Conservation (phyloP, 2,329 filamentous ascomycete genomes). For the Trichothecium roseum region DNA sequence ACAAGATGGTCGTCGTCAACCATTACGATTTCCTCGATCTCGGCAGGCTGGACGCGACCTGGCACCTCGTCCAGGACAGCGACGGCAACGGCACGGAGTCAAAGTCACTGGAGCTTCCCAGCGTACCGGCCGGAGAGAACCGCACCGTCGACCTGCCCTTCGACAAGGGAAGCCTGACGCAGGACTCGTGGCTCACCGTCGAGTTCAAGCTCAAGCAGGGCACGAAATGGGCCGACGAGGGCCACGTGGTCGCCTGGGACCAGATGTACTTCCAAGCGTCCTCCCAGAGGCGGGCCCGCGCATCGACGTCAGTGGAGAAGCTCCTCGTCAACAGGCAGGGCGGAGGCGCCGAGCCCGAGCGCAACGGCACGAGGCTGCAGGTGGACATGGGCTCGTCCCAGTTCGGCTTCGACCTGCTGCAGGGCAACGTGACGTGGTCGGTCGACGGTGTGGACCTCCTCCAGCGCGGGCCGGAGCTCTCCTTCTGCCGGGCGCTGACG, state of each 20-base stretch:
- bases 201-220: slow-evolving; percentile 6
- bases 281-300: background rate
- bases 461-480: slow-evolving; percentile 8
- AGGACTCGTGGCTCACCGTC: slow-evolving; percentile 7
- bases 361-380: no score
- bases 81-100: background rate
- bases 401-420: slow-evolving; percentile 9
- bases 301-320: background rate
- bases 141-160: slow-evolving; percentile 1
- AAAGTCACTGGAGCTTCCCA: slow-evolving; percentile 1
- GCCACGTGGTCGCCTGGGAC: slow-evolving; percentile 9
- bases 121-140: background rate
- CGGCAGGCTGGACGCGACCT: slow-evolving; percentile 26
- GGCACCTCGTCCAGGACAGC: slow-evolving; percentile 3
- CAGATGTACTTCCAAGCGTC: slow-evolving; percentile 7
- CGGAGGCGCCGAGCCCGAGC: no score
- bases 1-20: slow-evolving; percentile 30
- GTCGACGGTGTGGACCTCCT: slow-evolving; percentile 6
- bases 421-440: slow-evolving; percentile 9
- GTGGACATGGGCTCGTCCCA: slow-evolving; percentile 1
- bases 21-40: slow-evolving; percentile 37
- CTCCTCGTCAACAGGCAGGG: background rate
- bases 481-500: slow-evolving; percentile 8
- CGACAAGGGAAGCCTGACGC: background rate
- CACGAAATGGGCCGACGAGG: slow-evolving; percentile 6